Evolutionary conservation across 441 rosid species (phyloP).

Genomic region (Syzygium syzygioides): DNA sequence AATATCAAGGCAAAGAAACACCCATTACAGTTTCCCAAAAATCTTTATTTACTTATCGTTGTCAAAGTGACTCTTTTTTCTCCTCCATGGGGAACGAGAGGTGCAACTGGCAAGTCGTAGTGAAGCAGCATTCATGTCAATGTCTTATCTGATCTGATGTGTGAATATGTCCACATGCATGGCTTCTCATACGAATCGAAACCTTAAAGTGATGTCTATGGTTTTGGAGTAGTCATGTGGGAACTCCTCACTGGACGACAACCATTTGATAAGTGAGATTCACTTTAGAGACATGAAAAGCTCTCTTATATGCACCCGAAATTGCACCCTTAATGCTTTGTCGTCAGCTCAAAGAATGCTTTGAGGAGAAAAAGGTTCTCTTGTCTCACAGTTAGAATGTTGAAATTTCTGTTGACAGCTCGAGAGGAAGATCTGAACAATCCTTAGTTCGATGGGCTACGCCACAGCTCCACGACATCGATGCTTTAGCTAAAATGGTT

Average conservation of each 20-base stretch:
- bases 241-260: constrained; percentile 97
- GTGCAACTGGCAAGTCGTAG: background rate
- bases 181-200: background rate
- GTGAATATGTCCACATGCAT: background rate
- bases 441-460: constrained; percentile 99
- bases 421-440: constrained; percentile 88
- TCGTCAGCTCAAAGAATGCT: background rate
- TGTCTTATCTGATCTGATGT: background rate
- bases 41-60: background rate
- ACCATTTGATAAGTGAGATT: constrained; percentile 84
- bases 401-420: constrained; percentile 36
- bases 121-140: background rate
- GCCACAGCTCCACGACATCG: constrained; percentile 98
- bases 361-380: background rate
- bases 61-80: background rate
- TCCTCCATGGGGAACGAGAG: background rate
- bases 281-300: background rate
- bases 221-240: constrained; percentile 96
- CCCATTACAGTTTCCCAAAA: background rate
- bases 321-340: background rate
- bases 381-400: constrained; percentile 1
- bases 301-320: background rate
- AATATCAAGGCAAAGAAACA: background rate
- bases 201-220: constrained; percentile 67
- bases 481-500: constrained; percentile 92